phyloP scores from a whole-genome alignment of 768 basidiomycete species.

The Rhizopogon rudus region DNA sequence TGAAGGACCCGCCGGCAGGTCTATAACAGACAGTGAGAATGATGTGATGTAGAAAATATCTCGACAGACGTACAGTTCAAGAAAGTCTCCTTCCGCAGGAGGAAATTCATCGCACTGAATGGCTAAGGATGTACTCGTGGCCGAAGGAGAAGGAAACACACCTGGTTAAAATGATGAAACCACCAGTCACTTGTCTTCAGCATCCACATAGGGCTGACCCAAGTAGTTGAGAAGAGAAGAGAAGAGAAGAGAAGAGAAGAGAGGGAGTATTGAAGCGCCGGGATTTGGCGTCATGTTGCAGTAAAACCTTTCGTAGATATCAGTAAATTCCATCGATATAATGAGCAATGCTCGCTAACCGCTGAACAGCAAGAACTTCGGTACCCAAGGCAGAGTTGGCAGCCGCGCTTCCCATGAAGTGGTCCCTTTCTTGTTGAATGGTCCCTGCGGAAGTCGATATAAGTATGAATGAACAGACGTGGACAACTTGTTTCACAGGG shows the following conservation, averaged over 20 bases:
- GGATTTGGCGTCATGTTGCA: constrained; percentile 49
- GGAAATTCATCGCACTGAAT: constrained; percentile 44
- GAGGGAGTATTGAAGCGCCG: constrained; percentile 38
- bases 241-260: too few species aligned
- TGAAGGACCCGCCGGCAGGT: constrained; percentile 44
- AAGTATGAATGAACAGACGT: background rate
- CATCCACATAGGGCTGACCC: constrained; percentile 45
- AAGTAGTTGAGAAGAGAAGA: constrained; percentile 28
- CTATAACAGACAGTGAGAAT: constrained; percentile 17
- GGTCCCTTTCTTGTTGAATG: constrained; percentile 59
- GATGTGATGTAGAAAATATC: background rate
- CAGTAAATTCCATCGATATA: background rate
- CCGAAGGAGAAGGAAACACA: constrained; percentile 21
- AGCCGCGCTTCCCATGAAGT: constrained; percentile 52
- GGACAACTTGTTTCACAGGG: constrained; percentile 24
- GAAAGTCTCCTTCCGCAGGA: constrained; percentile 36
- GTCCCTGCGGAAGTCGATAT: constrained; percentile 31
- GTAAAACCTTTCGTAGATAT: constrained; percentile 22
- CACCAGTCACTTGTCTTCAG: constrained; percentile 39
- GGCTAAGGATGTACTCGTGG: constrained; percentile 28
- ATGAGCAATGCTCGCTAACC: constrained; percentile 8
- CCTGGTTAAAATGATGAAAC: constrained; percentile 19
- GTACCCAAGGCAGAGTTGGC: constrained; percentile 50
- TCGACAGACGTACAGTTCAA: constrained; percentile 32
- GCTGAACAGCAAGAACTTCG: constrained; percentile 50